Evolutionary conservation across 2,329 filamentous ascomycete genomes (phyloP), one percentile per base, ranked within the genome.

Genomic region (Aureobasidium sp.): DNA sequence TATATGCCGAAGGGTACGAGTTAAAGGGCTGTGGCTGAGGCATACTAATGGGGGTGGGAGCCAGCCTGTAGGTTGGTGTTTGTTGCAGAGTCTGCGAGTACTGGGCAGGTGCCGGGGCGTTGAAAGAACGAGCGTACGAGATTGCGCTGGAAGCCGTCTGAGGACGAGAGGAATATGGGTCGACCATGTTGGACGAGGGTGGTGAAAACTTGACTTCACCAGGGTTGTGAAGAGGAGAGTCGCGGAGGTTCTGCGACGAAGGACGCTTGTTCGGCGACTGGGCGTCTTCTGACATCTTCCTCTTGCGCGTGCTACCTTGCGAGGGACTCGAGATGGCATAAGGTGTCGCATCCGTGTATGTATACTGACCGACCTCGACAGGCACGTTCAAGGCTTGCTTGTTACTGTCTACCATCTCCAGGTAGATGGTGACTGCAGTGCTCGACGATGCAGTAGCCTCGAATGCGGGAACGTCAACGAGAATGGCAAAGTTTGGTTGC

Each of bases 401-500:
- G 33, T 67, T 59, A 29, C 64, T 67, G 58, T 82, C 80, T 67
- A 86, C 82, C 73, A 88, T 81, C 53, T 82, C 76, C 62, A 89
- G 75, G 60, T 79, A 80, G 39, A 89, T 72, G 60, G 83, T 81
- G 47, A 87, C 82, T 54, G 80, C 78, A 33, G 81, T 77, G 56
- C 82, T 79, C 50, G 78, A 76, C 52, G 79, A 83, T 54, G 79
- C 80, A 9, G 84, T 86, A 22, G 77, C 72, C n/a, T 79, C 73
- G 66, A 85, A 84, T 2, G 81, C 81, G 50, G 92, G 92, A 35
- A 87, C 89, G 62, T 90, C 85, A 44, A 85, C 84, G 49, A 83
- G 84, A 67, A 96, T 80, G 33, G 82, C 82, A 74, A 94, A 96
- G 65, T 86, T 82, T 71, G 84, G 89, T 60, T 76, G 78, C 22